Conservation (phyloP, 306 rosid genomes). For the Dryas alaskensis region DNA sequence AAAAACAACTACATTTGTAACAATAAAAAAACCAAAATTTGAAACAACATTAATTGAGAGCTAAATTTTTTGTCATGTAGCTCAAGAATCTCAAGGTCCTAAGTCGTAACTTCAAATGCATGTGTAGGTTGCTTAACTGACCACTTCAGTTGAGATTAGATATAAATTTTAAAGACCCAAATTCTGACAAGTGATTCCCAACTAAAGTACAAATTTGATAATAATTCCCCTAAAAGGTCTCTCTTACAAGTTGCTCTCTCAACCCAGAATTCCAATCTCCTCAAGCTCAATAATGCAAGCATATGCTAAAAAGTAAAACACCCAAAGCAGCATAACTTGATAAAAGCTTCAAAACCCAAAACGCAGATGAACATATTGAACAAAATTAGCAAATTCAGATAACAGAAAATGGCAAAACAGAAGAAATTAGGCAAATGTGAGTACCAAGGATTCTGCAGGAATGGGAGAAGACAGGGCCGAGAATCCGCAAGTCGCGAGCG, state of each 20-base stretch:
- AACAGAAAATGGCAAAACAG: no score
- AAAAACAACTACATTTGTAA: no score
- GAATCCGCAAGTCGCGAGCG: conserved; percentile 75
- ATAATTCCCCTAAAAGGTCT: no score
- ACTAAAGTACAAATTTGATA: background rate
- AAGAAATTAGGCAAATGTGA: no score
- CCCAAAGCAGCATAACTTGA: background rate
- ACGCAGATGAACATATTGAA: background rate
- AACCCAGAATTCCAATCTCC: background rate
- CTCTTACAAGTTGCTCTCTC: background rate
- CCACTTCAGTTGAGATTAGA: background rate
- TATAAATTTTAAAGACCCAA: background rate
- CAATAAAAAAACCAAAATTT: no score
- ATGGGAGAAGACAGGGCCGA: conserved; percentile 94
- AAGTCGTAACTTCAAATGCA: background rate
- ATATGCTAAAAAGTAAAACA: no score
- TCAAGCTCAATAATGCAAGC: background rate
- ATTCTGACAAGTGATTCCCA: background rate
- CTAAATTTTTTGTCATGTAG: background rate
- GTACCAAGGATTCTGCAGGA: conserved; percentile 93
- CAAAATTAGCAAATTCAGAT: background rate
- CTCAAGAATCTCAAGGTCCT: background rate
- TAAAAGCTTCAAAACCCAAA: background rate
- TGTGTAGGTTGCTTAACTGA: background rate
- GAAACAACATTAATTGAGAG: background rate